Conservation (phyloP, 2,329 filamentous ascomycete genomes). For the Periglandula ipomoeae region DNA sequence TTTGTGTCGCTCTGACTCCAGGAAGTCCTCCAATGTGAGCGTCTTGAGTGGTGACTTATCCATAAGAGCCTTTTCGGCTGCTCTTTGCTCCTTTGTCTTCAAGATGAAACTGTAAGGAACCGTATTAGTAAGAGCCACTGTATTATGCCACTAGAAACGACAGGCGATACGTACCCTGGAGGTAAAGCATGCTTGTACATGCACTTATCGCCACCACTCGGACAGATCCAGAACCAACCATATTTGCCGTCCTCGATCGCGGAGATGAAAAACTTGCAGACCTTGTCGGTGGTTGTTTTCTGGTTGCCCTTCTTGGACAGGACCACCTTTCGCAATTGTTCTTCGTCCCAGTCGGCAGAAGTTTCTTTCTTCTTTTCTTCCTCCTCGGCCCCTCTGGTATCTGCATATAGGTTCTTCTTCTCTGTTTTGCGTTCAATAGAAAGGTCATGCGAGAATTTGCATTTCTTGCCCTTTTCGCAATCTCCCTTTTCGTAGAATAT, state of each 20-base stretch:
- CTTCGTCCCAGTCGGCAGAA: conserved; percentile 96
- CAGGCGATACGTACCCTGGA: conserved; percentile 60
- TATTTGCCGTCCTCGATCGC: conserved; percentile 98
- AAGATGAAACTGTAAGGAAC: conserved; percentile 64
- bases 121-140: conserved; percentile 15
- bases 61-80: conserved; percentile 88
- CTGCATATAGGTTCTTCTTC: conserved; percentile 87
- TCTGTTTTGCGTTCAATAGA: conserved; percentile 83
- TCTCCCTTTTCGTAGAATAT: conserved; percentile 96
- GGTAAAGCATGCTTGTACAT: conserved; percentile 97
- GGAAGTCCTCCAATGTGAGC: conserved; percentile 91
- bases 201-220: conserved; percentile 94
- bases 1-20: conserved; percentile 94
- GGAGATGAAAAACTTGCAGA: conserved; percentile 97
- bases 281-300: conserved; percentile 89
- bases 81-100: conserved; percentile 95
- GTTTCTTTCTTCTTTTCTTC: conserved; percentile 82
- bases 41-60: conserved; percentile 95
- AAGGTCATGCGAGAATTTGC: conserved; percentile 94
- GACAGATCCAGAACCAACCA: conserved; percentile 98
- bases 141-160: background rate
- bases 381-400: conserved; percentile 61
- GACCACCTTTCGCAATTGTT: conserved; percentile 84
- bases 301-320: conserved; percentile 97
- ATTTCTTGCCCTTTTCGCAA: conserved; percentile 95